Base-by-base conservation (phyloP, 495 filamentous ascomycete genomes). In the Aspergillus taichungensis region DNA sequence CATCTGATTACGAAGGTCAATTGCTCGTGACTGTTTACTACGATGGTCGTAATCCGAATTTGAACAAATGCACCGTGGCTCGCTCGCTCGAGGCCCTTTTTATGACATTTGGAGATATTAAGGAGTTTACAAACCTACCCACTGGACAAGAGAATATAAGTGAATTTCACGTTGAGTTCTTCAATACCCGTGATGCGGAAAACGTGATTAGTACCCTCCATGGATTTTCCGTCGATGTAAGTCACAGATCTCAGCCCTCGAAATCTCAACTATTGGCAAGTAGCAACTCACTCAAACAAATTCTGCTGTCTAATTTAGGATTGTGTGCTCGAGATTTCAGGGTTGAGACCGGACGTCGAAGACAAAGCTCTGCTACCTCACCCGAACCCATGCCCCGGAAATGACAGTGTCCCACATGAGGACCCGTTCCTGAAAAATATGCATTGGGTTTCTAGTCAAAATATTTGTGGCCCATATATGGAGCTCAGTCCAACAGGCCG, bases 131-230 rank as follows among this genome's bases (percentile, higher is more conserved):
- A 43, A 48, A 55, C 6, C 53, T 64, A 28, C 48, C 52, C 27
- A 55, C 38, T 31, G 49, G 58, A 9, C 61, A 68, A 8, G 57
- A 65, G 30, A 64, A 59, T 27, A 47, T 58, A 27, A 45, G 53
- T 13, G 50, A 63, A 10, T 71, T 62, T 50, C 63, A 62, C 46
- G 47, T 59, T 7, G 83, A 87, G 49, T 87, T 74, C 55, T 74
- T 63, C 37, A 76, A 84, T 37, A 61, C 57, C 30, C 57, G 54
- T 29, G 56, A 64, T 33, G 61, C 64, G 0, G 57, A 62, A 28
- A 62, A 65, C 42, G 62, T 61, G 31, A 47, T 68, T 46, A 54
- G 49, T 13, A 58, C 59, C 27, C 43, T 76, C 38, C 75, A 76
- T 52, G 68, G 70, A 13, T 51, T 60, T 14, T 61, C 64, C 2